Base-by-base conservation (phyloP, 1,284 basidiomycete species). In the Tremellales sp. region DNA sequence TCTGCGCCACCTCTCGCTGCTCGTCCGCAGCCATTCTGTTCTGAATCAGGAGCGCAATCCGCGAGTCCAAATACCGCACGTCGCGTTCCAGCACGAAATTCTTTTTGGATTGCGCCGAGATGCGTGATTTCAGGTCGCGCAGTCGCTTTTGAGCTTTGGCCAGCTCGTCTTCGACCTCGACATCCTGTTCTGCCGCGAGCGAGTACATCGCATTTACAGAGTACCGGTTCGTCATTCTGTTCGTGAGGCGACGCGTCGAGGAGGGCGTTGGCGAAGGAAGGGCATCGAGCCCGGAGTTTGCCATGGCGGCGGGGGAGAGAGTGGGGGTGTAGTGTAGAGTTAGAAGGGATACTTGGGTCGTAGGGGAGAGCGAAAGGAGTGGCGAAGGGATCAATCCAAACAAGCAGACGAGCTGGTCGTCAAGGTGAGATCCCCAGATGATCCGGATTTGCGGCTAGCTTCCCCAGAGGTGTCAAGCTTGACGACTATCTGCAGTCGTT, bases 21-120 rank as follows among this genome's bases (percentile, higher is more conserved):
- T 95, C 92, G 63, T 95, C 92, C 50, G 89, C 80, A 27, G 92
- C 93, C 87, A 97, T 97, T 53, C 92, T 80, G 69, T 99, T 97
- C 74, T 97, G 92, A 65, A 99, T 99, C 57, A 99, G 81, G 36
- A 99, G 78, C 6, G 93, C 95, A 68, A 99, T 99, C 45, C 95
- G 83, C 38, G 88, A 90, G 76, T 99, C 95, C 44, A 99, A 83
- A 73, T 98, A 98, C 40, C 95, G 85, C 31, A 98, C 95, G 73
- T 99, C 95, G 39, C 94, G 83, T 71, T 98, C 94, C 25, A 98
- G 81, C 24, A 98, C 91, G 68, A 98, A 98, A 76, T 98, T 99
- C 80, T 94, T 97, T 79, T 99, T 98, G 45, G 89, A 94, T 75
- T 98, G 95, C 0, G 89, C 85, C 19, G 92, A 97, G 57, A 99